Evolutionary conservation across 1,139 yeast species (phyloP).

Genomic region (Cylindricascospora bacillispora): DNA sequence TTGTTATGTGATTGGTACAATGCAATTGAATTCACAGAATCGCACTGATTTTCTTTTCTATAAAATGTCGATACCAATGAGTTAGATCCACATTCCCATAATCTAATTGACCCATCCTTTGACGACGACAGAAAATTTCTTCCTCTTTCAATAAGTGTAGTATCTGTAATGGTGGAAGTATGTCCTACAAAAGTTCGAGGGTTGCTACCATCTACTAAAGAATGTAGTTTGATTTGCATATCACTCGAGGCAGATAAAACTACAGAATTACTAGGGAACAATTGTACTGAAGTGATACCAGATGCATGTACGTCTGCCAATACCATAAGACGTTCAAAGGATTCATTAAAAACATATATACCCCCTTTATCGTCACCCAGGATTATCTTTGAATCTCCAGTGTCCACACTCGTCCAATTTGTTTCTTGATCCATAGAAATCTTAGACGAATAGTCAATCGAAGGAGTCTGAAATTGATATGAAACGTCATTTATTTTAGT

Average conservation of each 20-base stretch:
- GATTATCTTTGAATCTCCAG: slow-evolving; percentile 9
- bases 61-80: slow-evolving; percentile 29
- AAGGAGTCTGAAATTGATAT: no score
- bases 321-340: slow-evolving; percentile 8
- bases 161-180: slow-evolving; percentile 32
- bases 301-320: slow-evolving; percentile 35
- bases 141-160: slow-evolving; percentile 45
- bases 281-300: slow-evolving; percentile 30
- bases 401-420: slow-evolving; percentile 3
- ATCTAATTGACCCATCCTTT: slow-evolving; percentile 37
- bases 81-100: slow-evolving; percentile 64
- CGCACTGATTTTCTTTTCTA: slow-evolving; percentile 27
- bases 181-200: slow-evolving; percentile 42
- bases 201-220: slow-evolving; percentile 32
- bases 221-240: slow-evolving; percentile 46
- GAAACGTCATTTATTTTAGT: no score
- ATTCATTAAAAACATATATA: slow-evolving; percentile 20
- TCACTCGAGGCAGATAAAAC: slow-evolving; percentile 45
- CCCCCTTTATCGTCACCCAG: slow-evolving; percentile 37
- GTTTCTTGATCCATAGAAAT: no score
- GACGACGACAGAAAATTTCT: slow-evolving; percentile 47
- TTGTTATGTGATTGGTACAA: neutral
- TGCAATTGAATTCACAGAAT: slow-evolving; percentile 24
- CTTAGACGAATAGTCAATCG: no score
- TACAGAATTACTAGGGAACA: slow-evolving; percentile 54